Evolutionary conservation across 2,329 filamentous ascomycete species (phyloP), one percentile per base, ranked within the genome.

Genomic region (Stagonosporopsis chrysanthemi): DNA sequence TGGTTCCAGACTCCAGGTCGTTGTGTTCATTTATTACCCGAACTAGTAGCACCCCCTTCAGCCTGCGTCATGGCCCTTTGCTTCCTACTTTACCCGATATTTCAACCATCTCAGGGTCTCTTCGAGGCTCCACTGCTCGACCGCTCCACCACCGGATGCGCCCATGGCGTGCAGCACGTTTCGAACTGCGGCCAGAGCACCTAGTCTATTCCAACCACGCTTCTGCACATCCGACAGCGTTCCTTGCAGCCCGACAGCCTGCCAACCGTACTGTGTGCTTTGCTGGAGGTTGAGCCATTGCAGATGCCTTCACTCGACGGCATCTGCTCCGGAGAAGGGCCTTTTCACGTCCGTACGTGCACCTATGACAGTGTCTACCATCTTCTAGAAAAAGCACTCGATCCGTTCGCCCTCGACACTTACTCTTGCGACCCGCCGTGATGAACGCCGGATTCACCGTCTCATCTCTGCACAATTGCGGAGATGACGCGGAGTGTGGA

Each of bases 31-130:
- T 33, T 43, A 60, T 62, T 59, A 60, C 52, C 65, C 64, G 59
- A 63, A 33, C 29, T 50, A 53, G 53, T 36, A 58, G 56, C 52
- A 56, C 43, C 31, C 47, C 44, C 58, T 59, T 63, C 65, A 61
- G 24, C 41, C 44, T 52, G 48, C 54, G 48, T 57, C 48, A 61
- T 58, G 51, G 61, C 56, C 54, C 35, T 60, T 51, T 26, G 51
- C 46, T 65, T 60, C 68, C 68, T 69, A 68, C 50, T 63, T 66
- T 54, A 63, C 60, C 67, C 67, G 66, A 65, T 35, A 42, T 59
- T 49, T 54, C 58, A 64, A 53, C 60, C 41, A 56, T 53, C 52
- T 65, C 64, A 66, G 67, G 63, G 64, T 68, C 64, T 42, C 60
- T 60, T 51, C 40, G 41, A 42, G 52, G 60, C 47, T 47, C 64